phyloP scores from a whole-genome alignment of 2,329 filamentous ascomycete species.

The Venturia asperata region DNA sequence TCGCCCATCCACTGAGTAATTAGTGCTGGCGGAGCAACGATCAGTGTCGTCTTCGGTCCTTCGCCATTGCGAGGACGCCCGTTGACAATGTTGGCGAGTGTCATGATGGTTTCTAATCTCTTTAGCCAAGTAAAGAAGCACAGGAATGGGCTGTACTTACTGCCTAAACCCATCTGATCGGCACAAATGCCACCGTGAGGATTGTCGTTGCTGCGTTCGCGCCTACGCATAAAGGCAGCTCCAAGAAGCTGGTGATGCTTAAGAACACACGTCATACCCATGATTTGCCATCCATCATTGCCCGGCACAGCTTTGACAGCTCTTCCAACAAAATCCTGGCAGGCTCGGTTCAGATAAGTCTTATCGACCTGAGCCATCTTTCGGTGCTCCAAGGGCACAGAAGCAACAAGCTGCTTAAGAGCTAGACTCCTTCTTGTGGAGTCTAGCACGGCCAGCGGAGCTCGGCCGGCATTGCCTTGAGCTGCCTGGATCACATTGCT shows the following conservation, averaged over 20 bases:
- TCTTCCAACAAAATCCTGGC: conserved; percentile 34
- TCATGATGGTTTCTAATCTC: conserved; percentile 31
- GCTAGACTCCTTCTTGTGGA: conserved; percentile 29
- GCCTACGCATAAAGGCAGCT: conserved; percentile 47
- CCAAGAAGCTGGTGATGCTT: conserved; percentile 47
- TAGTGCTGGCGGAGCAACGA: conserved; percentile 37
- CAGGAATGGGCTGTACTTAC: conserved; percentile 2
- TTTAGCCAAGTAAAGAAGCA: neutral
- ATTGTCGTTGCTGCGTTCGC: conserved; percentile 36
- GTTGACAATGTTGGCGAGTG: conserved; percentile 40
- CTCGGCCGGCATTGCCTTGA: conserved; percentile 23
- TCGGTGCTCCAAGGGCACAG: conserved; percentile 32
- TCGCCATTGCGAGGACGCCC: conserved; percentile 24
- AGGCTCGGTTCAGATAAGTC: conserved; percentile 33
- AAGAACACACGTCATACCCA: conserved; percentile 43
- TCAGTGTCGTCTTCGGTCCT: conserved; percentile 33
- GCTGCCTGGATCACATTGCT: conserved; percentile 31
- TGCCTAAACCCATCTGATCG: conserved; percentile 39
- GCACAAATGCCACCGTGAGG: conserved; percentile 39
- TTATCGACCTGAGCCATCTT: conserved; percentile 33
- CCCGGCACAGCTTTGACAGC: conserved; percentile 27
- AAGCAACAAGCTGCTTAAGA: conserved; percentile 35
- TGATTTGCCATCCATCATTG: conserved; percentile 38
- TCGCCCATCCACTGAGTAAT: conserved; percentile 36
- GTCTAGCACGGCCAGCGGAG: conserved; percentile 26